phyloP scores from a whole-genome alignment of 2,329 filamentous ascomycete species.

The Aotearoamyces nothofagi region DNA sequence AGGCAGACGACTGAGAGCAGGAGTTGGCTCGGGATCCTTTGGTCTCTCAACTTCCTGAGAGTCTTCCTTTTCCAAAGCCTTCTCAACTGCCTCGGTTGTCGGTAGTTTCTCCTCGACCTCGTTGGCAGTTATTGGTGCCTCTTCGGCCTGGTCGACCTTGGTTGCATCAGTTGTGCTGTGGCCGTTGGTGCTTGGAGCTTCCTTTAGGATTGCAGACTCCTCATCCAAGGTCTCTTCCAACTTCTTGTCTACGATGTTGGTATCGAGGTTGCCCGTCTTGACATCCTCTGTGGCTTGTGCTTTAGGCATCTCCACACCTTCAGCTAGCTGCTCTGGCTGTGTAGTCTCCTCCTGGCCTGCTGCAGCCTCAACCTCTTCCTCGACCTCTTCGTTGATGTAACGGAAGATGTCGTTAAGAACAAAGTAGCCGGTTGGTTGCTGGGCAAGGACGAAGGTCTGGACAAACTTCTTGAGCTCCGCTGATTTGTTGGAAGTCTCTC shows the following conservation, averaged over 20 bases:
- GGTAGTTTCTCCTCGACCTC: constrained; percentile 17
- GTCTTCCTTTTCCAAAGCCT: constrained; percentile 30
- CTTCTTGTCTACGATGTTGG: constrained; percentile 54
- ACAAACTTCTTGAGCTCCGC: constrained; percentile 89
- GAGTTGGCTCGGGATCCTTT: constrained; percentile 42
- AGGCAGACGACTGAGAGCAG: constrained; percentile 26
- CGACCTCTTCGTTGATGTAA: constrained; percentile 73
- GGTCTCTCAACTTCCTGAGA: constrained; percentile 48
- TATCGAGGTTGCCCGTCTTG: constrained; percentile 22
- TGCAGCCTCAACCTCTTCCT: constrained; percentile 44
- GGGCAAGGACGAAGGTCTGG: constrained; percentile 92
- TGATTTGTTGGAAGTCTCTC: constrained; percentile 90
- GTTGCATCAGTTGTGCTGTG: constrained; percentile 23
- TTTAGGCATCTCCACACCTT: constrained; percentile 20
- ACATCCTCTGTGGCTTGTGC: constrained; percentile 20
- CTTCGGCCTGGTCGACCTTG: constrained; percentile 24
- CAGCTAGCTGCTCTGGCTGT: constrained; percentile 11
- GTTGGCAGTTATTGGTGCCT: constrained; percentile 8
- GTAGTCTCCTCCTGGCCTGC: constrained; percentile 15
- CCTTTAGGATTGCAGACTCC: constrained; percentile 21
- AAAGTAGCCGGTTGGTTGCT: constrained; percentile 94
- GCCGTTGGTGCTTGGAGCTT: constrained; percentile 27
- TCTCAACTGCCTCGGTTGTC: constrained; percentile 18
- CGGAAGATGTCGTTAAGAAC: constrained; percentile 97
- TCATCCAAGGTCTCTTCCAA: constrained; percentile 45